Base-by-base conservation (phyloP, 2,329 filamentous ascomycete species). In the Ampelomyces quisqualis region DNA sequence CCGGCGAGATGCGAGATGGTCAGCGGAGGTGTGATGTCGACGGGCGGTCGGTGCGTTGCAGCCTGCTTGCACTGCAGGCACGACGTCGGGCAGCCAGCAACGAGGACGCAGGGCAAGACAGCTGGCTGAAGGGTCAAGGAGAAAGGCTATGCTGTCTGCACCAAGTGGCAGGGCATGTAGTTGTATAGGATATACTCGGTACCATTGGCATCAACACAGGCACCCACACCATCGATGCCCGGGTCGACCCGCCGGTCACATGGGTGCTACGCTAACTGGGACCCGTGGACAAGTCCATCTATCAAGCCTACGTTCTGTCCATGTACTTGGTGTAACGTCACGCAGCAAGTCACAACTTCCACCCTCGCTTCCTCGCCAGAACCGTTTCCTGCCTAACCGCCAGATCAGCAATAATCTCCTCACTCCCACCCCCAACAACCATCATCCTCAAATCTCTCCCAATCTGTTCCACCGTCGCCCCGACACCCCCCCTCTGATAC, bases 391-490 rank as follows among this genome's bases (percentile, higher is more conserved):
- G 73, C 4, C 72, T 69, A n/a, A 78, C 66, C 2, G 75, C 73
- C 23, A 79, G 49, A 48, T 80, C 76, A 0, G 71, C 69, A 31
- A 79, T 67, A 38, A 80, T 78, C 57, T 79, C 77, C 45, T 80
- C 77, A 43, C 76, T 78, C 0, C 77, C 77, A 8, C 66, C 66
- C 9, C 76, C 77, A 3, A 77, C 76, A 0, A 79, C 74, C 71
- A 75, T 75, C 58, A 76, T 72, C 5, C 77, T 65, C 24, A 79
- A 56, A 58, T 80, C 77, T 0, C 77, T 67, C 49, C 73, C 76
- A 27, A 79, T 74, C 54, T 79, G 76, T 60, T 80, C 77, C 7
- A 79, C 68, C 4, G 73, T 64, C 2, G 70, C 72, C 0, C 76
- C 76, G 1, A 69, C 68, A 0, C 74, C 73, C 1, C 73, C 73